These are phyloP conservation scores for Leptodontidium sp. DNA, from an alignment of 2,329 filamentous ascomycete genomes.

Conservation along the genomic window DNA sequence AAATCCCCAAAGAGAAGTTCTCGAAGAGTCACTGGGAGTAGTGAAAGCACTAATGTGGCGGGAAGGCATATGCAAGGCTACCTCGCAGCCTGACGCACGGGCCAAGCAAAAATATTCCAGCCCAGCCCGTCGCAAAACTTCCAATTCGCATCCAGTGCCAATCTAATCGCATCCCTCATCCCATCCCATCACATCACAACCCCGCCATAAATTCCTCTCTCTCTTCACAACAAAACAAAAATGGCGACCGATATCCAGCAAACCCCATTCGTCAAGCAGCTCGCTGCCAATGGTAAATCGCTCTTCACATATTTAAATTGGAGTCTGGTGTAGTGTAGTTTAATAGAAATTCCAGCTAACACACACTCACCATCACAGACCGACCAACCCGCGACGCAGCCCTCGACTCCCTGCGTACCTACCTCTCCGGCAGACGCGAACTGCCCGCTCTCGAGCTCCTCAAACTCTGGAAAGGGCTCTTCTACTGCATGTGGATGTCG, in stretches of 20 bases:
- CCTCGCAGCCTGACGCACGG: constrained; percentile 12
- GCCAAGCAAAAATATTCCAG: constrained; percentile 9
- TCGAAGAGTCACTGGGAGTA: background rate
- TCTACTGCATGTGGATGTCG: constrained; percentile 93
- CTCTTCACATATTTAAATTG: constrained; percentile 2
- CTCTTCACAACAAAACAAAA: constrained; percentile 6
- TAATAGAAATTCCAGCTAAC: background rate
- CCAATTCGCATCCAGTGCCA: background rate
- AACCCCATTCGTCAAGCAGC: constrained; percentile 48
- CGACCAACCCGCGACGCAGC: constrained; percentile 80
- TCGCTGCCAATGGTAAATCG: constrained; percentile 48
- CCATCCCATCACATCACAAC: constrained; percentile 10
- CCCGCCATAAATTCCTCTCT: constrained; percentile 12
- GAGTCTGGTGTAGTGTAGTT: background rate
- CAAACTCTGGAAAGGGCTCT: constrained; percentile 95
- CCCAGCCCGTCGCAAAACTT: constrained; percentile 14
- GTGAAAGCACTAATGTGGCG: background rate
- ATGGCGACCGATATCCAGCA: constrained; percentile 45
- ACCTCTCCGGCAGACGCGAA: constrained; percentile 67
- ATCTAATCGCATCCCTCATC: constrained; percentile 6
- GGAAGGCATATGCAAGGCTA: constrained; percentile 5
- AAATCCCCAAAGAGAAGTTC: background rate
- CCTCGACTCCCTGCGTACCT: constrained; percentile 78
- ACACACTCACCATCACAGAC: constrained; percentile 58
- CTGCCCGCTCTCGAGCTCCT: constrained; percentile 76